Evolutionary conservation across 2,329 filamentous ascomycete species (phyloP).

Genomic region (Gremmenia infestans): DNA sequence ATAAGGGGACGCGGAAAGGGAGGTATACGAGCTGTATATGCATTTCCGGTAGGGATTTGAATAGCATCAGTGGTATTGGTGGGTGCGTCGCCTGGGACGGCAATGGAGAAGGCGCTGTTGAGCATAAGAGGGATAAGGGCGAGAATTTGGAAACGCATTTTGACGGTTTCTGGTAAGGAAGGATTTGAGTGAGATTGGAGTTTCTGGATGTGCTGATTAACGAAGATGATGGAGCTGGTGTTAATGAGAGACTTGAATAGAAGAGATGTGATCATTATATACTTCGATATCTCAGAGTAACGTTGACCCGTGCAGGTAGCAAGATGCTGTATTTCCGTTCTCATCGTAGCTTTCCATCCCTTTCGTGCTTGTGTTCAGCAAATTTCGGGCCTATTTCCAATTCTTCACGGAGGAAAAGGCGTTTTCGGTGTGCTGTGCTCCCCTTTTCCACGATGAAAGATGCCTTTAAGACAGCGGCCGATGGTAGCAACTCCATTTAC

Average conservation of each 20-base stretch:
- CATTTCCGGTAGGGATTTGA: background rate
- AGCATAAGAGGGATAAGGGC: background rate
- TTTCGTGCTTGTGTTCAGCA: too few relatives aligned
- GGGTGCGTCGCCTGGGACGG: background rate
- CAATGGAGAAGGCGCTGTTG: background rate
- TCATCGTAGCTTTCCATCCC: too few relatives aligned
- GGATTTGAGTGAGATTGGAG: background rate
- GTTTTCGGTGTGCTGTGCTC: too few relatives aligned
- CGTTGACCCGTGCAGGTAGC: background rate
- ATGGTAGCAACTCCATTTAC: too few relatives aligned
- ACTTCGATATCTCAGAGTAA: background rate
- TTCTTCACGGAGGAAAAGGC: too few relatives aligned
- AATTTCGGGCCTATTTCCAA: too few relatives aligned
- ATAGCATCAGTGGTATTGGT: background rate
- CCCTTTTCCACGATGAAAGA: too few relatives aligned
- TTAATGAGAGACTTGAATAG: background rate
- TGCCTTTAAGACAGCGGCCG: too few relatives aligned
- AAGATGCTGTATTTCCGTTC: too few relatives aligned
- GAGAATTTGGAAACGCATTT: background rate
- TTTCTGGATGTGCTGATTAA: background rate
- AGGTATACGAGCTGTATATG: background rate
- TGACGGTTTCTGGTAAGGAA: background rate
- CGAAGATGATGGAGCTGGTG: background rate
- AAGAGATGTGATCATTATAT: background rate
- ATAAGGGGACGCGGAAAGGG: background rate